Evolutionary conservation across 495 filamentous ascomycete genomes (phyloP).

Genomic region (Xylaria longipes): DNA sequence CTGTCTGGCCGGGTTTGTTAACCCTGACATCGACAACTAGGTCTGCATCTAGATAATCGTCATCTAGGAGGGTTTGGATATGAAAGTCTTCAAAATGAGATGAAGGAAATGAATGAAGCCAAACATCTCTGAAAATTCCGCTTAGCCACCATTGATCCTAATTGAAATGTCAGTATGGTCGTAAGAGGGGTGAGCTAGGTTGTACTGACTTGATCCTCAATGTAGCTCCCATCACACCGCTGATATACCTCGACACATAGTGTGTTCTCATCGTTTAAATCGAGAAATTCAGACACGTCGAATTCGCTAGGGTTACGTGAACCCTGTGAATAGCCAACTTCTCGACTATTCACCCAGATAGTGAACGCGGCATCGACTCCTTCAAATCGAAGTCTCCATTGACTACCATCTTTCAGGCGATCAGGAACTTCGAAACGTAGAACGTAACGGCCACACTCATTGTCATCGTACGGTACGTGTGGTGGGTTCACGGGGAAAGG

Average conservation of each 20-base stretch:
- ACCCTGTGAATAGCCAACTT: slow-evolving; percentile 73
- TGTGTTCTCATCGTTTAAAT: slow-evolving; percentile 54
- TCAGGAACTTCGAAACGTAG: slow-evolving; percentile 53
- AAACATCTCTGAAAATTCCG: slow-evolving; percentile 76
- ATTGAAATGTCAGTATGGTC: slow-evolving; percentile 20
- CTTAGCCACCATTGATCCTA: slow-evolving; percentile 63
- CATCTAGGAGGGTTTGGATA: slow-evolving; percentile 61
- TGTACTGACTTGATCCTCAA: slow-evolving; percentile 64
- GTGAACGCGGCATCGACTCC: slow-evolving; percentile 74
- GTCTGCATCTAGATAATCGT: slow-evolving; percentile 60
- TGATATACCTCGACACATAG: slow-evolving; percentile 71
- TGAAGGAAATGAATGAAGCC: slow-evolving; percentile 65
- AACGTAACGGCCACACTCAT: slow-evolving; percentile 70
- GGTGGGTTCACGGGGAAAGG: slow-evolving; percentile 69
- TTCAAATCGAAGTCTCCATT: slow-evolving; percentile 67
- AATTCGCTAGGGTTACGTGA: slow-evolving; percentile 72
- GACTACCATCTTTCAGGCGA: slow-evolving; percentile 45
- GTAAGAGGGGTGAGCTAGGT: neutral
- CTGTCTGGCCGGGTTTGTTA: slow-evolving; percentile 34
- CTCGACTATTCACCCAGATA: slow-evolving; percentile 68
- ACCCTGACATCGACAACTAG: slow-evolving; percentile 56
- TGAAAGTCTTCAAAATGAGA: slow-evolving; percentile 65
- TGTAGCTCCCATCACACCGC: slow-evolving; percentile 69
- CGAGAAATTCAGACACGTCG: slow-evolving; percentile 61
- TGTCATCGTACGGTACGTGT: slow-evolving; percentile 64